These are phyloP conservation scores for Boletus coccyginus DNA, from an alignment of 768 basidiomycete genomes.

Conservation along the genomic window DNA sequence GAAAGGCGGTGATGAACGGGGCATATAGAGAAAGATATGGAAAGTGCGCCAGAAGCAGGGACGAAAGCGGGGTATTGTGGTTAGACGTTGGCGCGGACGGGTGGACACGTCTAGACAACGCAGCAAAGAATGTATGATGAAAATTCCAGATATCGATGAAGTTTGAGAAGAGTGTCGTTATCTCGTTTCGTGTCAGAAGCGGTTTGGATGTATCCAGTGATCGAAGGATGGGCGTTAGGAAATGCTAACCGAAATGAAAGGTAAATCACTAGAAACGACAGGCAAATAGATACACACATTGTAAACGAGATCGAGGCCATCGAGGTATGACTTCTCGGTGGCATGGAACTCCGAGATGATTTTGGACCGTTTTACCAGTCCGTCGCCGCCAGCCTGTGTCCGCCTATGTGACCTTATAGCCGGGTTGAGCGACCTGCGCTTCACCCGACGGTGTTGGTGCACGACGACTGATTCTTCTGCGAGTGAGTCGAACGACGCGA, in stretches of 20 bases:
- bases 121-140: slow-evolving; percentile 69
- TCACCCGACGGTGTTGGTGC: slow-evolving; percentile 30
- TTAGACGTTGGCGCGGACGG: slow-evolving; percentile 14
- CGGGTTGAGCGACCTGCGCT: slow-evolving; percentile 35
- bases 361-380: slow-evolving; percentile 57
- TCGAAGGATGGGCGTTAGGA: slow-evolving; percentile 73
- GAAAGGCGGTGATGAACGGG: slow-evolving; percentile 80
- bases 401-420: slow-evolving; percentile 23
- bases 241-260: slow-evolving; percentile 52
- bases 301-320: slow-evolving; percentile 81
- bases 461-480: slow-evolving; percentile 42
- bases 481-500: slow-evolving; percentile 72
- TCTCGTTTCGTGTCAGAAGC: slow-evolving; percentile 62
- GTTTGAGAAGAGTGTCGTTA: slow-evolving; percentile 80
- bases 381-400: slow-evolving; percentile 46
- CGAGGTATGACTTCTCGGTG: slow-evolving; percentile 78
- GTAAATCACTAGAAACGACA: neutral
- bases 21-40: slow-evolving; percentile 87
- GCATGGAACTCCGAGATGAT: slow-evolving; percentile 79
- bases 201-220: slow-evolving; percentile 69
- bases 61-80: slow-evolving; percentile 46
- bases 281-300: slow-evolving; percentile 45
- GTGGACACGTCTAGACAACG: slow-evolving; percentile 46
- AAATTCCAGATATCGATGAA: slow-evolving; percentile 92
- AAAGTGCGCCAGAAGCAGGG: slow-evolving; percentile 74